Base-by-base conservation (phyloP, 768 basidiomycete species). In the Paxillus rubicundulus region DNA sequence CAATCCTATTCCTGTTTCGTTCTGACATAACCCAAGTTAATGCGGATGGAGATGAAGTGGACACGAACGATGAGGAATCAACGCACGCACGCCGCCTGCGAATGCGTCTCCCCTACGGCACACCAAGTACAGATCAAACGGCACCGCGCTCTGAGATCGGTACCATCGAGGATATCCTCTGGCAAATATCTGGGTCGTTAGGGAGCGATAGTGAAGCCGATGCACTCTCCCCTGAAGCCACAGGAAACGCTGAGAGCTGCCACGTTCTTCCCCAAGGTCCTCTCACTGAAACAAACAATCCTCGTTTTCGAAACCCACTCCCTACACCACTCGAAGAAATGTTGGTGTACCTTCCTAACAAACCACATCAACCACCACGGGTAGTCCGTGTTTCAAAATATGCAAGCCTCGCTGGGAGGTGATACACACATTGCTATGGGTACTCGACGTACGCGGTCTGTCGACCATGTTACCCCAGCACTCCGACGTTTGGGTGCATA, bases 31-130 rank as follows among this genome's bases (percentile, higher is more conserved):
- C 71, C 12, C 66, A 68, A 33, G 58, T 77, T 2, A 67, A 74
- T 55, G 68, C 76, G 2, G 82, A 86, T 60, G 85, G 86, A 1
- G 80, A 86, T 54, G 83, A 85, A 61, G 77, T 86, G 50, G 72
- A 82, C 2, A 76, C 77, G 0, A 82, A 82, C 17, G 82, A 83
- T 59, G 84, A 86, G 54, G 79, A 81, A 47, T 71, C 84, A 16
- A 82, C 85, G 53, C 77, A 81, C 28, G 67, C 73, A 27, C 77
- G 80, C 33, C 78, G 77, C 49, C 71, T 75, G 61, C 76, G 79
- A 9, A 61, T 79, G 68, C 68, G 66, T 8, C 56, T 64, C 37
- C 51, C 66, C 27, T 57, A 71, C 27, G 59, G 61, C 27, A 44
- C 45, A 13, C 44, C 57, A 2, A 52, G 30, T 27, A 46, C 41